Conservation (phyloP, 2,329 filamentous ascomycete genomes). For the Intubia oerlemansii region DNA sequence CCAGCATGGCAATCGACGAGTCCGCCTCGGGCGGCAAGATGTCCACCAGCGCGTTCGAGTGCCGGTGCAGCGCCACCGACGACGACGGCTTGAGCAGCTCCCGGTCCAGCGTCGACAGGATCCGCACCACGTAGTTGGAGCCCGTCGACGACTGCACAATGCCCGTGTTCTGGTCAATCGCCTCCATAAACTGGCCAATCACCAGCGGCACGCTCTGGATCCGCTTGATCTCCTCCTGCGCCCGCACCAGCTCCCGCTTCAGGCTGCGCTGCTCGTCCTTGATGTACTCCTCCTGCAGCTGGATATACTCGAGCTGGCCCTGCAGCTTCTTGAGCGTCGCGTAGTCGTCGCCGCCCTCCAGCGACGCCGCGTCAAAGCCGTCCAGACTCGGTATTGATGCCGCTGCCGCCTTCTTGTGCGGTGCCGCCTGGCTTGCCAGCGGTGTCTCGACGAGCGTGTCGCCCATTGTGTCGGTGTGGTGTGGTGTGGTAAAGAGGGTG, state of each 20-base stretch:
- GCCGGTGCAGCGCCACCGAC: slow-evolving; percentile 89
- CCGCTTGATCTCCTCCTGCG: slow-evolving; percentile 97
- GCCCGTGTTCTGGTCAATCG: slow-evolving; percentile 97
- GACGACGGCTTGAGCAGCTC: slow-evolving; percentile 96
- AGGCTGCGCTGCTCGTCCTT: slow-evolving; percentile 98
- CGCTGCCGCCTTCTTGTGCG: slow-evolving; percentile 61
- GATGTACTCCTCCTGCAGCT: slow-evolving; percentile 98
- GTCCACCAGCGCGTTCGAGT: slow-evolving; percentile 96
- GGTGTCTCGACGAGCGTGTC: slow-evolving; percentile 73
- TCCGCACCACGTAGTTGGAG: slow-evolving; percentile 96
- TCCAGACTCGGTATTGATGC: slow-evolving; percentile 79
- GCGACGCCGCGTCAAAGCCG: slow-evolving; percentile 62
- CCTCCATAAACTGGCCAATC: slow-evolving; percentile 99
- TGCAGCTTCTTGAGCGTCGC: slow-evolving; percentile 91
- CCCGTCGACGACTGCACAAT: slow-evolving; percentile 97
- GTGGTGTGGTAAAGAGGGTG: background rate
- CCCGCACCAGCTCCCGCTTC: slow-evolving; percentile 89
- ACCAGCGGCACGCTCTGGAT: slow-evolving; percentile 97
- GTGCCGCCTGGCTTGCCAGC: slow-evolving; percentile 41
- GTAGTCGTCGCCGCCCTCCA: slow-evolving; percentile 80
- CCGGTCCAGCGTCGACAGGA: slow-evolving; percentile 92
- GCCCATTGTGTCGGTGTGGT: slow-evolving; percentile 36
- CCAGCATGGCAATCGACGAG: slow-evolving; percentile 96
- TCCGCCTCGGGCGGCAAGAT: slow-evolving; percentile 98
- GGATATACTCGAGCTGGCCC: slow-evolving; percentile 92